Percentiles rank a stretch among this genome's conserved stretches.
Evolutionary conservation across 1,139 yeast genomes (phyloP).

Genomic region (Magnusiomyces ingens): DNA sequence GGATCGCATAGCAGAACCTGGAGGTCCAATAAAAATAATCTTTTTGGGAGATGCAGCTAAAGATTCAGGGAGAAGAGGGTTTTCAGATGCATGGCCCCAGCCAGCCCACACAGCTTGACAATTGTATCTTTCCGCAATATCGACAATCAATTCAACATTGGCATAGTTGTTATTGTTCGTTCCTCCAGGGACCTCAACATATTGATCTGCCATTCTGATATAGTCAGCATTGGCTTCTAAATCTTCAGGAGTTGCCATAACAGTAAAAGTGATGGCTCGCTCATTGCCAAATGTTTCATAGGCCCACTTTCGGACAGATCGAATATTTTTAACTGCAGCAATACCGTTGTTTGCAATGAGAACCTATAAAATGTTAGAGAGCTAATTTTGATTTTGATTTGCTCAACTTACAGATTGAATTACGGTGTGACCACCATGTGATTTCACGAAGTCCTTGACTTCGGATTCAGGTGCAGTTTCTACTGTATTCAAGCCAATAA

Average conservation of each 20-base stretch:
- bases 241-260: constrained; percentile 99
- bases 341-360: constrained; percentile 97
- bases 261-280: constrained; percentile 86
- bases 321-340: constrained; percentile 96
- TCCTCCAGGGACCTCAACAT: constrained; percentile 98
- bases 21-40: constrained; percentile 93
- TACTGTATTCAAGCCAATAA: constrained; percentile 72
- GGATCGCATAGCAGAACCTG: constrained; percentile 99
- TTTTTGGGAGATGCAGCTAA: constrained; percentile 85
- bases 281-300: constrained; percentile 97
- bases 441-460: constrained; percentile 79
- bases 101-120: constrained; percentile 99
- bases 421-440: constrained; percentile 92
- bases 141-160: constrained; percentile 93
- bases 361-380: constrained; percentile 33
- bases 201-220: constrained; percentile 98
- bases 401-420: constrained; percentile 48
- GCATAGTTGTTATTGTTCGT: constrained; percentile 98
- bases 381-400: background rate
- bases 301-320: constrained; percentile 97
- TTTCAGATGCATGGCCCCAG: constrained; percentile 99
- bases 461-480: constrained; percentile 63
- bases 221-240: constrained; percentile 94
- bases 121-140: constrained; percentile 90
- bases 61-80: constrained; percentile 88